Evolutionary conservation across 2,329 filamentous ascomycete genomes (phyloP).

Genomic region (Rhynchosporium agropyri): DNA sequence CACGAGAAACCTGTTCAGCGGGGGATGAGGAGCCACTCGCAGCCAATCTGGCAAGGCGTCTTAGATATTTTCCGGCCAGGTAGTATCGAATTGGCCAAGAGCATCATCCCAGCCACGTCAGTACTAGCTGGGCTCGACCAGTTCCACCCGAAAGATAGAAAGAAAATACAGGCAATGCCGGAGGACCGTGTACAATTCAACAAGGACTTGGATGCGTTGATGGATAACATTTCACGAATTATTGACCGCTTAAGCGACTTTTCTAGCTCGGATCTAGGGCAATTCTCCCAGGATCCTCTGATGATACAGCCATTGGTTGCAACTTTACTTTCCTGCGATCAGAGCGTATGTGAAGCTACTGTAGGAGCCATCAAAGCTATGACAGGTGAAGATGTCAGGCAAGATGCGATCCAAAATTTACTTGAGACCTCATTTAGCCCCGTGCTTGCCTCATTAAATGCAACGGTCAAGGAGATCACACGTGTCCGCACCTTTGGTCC

Average conservation of each 20-base stretch:
- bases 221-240: constrained; percentile 68
- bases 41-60: constrained; percentile 77
- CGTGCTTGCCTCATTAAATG: constrained; percentile 50
- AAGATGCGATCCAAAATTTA: constrained; percentile 53
- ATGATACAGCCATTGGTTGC: constrained; percentile 76
- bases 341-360: constrained; percentile 76
- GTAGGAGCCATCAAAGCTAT: constrained; percentile 82
- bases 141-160: constrained; percentile 49
- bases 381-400: constrained; percentile 64
- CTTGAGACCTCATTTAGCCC: constrained; percentile 50
- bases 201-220: constrained; percentile 63
- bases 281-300: constrained; percentile 67
- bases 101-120: constrained; percentile 61
- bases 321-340: constrained; percentile 78
- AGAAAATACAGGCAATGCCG: constrained; percentile 45
- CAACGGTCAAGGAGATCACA: constrained; percentile 48
- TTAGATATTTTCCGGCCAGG: constrained; percentile 67
- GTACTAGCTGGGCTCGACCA: constrained; percentile 76
- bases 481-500: constrained; percentile 56
- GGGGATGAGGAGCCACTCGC: constrained; percentile 69
- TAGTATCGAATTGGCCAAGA: constrained; percentile 72
- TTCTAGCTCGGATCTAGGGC: constrained; percentile 65
- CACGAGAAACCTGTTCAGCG: constrained; percentile 63
- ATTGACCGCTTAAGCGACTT: constrained; percentile 82
- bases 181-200: constrained; percentile 76